A percentile compares a stretch with the other conserved stretches of the same genome.
Conservation (phyloP, 106 monocot species). For the Acanthochlamys bracteata region DNA sequence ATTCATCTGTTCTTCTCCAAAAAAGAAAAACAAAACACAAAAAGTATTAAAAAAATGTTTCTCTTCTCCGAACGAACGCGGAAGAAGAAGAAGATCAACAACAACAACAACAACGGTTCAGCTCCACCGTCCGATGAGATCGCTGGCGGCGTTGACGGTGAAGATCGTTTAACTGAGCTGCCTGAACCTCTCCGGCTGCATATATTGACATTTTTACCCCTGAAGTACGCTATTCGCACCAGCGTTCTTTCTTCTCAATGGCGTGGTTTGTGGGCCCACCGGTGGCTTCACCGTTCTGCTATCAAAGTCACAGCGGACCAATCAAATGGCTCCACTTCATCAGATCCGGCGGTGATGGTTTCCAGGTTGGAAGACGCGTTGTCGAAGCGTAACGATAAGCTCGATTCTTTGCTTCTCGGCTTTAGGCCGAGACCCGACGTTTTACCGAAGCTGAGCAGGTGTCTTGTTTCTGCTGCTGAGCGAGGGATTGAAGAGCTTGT, state of each 20-base stretch:
- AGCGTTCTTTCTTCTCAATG: neutral
- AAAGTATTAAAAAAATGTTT: no score
- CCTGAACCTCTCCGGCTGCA: neutral
- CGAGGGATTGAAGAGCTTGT: neutral
- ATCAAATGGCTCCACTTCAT: neutral
- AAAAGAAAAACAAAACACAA: no score
- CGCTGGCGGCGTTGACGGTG: neutral
- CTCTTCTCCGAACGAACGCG: no score
- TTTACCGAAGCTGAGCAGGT: neutral
- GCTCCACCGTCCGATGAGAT: no score
- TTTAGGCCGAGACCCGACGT: neutral
- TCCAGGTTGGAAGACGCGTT: neutral
- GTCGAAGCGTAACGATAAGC: neutral
- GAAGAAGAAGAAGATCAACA: no score
- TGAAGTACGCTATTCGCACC: conserved; percentile 1
- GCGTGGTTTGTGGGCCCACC: neutral
- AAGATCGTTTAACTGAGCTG: neutral
- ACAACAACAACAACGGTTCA: no score
- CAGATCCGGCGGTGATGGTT: neutral
- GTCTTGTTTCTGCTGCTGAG: neutral
- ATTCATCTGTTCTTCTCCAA: no score
- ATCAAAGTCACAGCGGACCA: neutral
- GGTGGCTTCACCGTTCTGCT: neutral
- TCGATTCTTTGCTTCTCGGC: neutral
- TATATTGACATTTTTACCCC: neutral